A percentile compares a stretch with the other conserved stretches of the same genome.
Evolutionary conservation across 2,329 filamentous ascomycete species (phyloP).

Genomic region (Penicillium concentricum): DNA sequence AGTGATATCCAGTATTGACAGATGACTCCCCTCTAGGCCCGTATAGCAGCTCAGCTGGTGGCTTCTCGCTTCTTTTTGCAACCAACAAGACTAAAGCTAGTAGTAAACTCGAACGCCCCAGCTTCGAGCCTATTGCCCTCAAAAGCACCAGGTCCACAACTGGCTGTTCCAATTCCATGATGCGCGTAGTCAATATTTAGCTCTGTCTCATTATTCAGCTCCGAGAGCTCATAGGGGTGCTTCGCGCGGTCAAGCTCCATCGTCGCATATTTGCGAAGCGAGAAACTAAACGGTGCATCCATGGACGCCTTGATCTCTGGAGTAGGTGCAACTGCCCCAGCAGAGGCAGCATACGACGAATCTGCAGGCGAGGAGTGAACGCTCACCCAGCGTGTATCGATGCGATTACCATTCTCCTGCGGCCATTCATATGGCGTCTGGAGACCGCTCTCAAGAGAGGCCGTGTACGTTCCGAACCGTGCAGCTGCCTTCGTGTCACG

Average conservation of each 20-base stretch:
- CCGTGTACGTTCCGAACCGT: slow-evolving; percentile 53
- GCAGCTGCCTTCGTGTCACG: slow-evolving; percentile 64
- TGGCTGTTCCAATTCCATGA: slow-evolving; percentile 31
- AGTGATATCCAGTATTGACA: too few relatives aligned
- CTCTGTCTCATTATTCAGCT: slow-evolving; percentile 22
- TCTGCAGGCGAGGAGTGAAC: slow-evolving; percentile 8
- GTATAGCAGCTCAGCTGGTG: not conserved
- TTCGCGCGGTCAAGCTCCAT: slow-evolving; percentile 56
- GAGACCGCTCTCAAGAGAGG: slow-evolving; percentile 41
- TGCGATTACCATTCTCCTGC: slow-evolving; percentile 66
- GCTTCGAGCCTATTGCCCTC: slow-evolving; percentile 24
- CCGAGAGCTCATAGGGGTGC: slow-evolving; percentile 62
- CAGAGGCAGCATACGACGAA: not conserved
- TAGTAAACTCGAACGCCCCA: slow-evolving; percentile 28
- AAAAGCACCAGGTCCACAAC: slow-evolving; percentile 27
- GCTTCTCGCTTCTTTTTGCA: not conserved
- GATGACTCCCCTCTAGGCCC: too few relatives aligned
- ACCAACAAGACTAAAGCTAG: slow-evolving; percentile 13
- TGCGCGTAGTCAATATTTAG: slow-evolving; percentile 33
- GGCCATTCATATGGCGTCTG: slow-evolving; percentile 64
- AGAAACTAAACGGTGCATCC: slow-evolving; percentile 53
- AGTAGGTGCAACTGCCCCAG: slow-evolving; percentile 13
- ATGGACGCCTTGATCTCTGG: slow-evolving; percentile 26
- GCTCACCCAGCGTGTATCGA: slow-evolving; percentile 59
- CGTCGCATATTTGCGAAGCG: slow-evolving; percentile 55